Percentiles rank a stretch among this genome's conserved stretches.
These are phyloP conservation scores for Lactarius psammicola DNA, from an alignment of 768 basidiomycete genomes.

Conservation along the genomic window DNA sequence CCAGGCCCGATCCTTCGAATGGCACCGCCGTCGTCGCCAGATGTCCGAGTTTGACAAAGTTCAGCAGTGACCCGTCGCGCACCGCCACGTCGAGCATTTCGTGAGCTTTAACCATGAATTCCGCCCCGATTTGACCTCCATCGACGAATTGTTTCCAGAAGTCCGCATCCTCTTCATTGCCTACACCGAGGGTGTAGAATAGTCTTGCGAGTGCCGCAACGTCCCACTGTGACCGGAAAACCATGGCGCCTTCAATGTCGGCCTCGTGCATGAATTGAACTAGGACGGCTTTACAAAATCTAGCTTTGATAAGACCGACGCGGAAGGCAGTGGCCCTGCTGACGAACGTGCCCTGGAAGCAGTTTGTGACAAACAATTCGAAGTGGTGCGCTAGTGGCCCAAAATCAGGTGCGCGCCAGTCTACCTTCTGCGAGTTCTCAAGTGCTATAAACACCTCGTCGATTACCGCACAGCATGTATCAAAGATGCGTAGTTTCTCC, in stretches of 20 bases:
- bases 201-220: conserved; percentile 11
- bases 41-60: conserved; percentile 10
- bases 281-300: conserved; percentile 7
- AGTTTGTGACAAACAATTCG: conserved; percentile 5
- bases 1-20: conserved; percentile 1
- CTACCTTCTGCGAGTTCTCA: conserved; percentile 2
- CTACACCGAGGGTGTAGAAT: conserved; percentile 1
- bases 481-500: conserved; percentile 8
- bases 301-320: background rate
- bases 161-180: background rate
- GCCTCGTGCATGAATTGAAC: background rate
- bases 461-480: conserved; percentile 7
- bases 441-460: conserved; percentile 1
- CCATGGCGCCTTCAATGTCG: background rate
- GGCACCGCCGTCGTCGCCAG: conserved; percentile 1
- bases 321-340: conserved; percentile 4
- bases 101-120: conserved; percentile 3
- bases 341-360: conserved; percentile 10
- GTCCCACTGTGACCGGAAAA: conserved; percentile 15
- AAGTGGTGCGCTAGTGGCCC: conserved; percentile 7
- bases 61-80: conserved; percentile 16
- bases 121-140: conserved; percentile 5
- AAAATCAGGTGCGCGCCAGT: conserved; percentile 19
- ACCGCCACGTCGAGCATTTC: background rate
- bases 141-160: conserved; percentile 5